Conservation (phyloP, 345 rosid species). For the Brassica napus region Da-Ae NC_063435.1:3908501-3909000, state of each 20-base stretch:
- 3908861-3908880: not conserved
- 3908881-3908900: slow-evolving; percentile 50
- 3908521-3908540: slow-evolving; percentile 31
- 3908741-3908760: slow-evolving; percentile 72
- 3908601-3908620: not conserved
- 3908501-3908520: slow-evolving; percentile 84
- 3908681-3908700: not conserved
- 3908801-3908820: slow-evolving; percentile 41
- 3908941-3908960: slow-evolving; percentile 57
- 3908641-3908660: not conserved
- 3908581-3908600: not conserved
- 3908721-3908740: slow-evolving; percentile 56
- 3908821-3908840: not conserved
- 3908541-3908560: slow-evolving; percentile 1
- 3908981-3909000: not conserved
- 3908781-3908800: slow-evolving; percentile 69
- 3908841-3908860: not conserved
- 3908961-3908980: slow-evolving; percentile 4
- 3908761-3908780: slow-evolving; percentile 60
- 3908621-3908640: not conserved
- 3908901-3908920: slow-evolving; percentile 70
- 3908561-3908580: not conserved
- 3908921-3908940: slow-evolving; percentile 74
- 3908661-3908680: not conserved
- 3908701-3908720: slow-evolving; percentile 18